Base-by-base conservation (phyloP, 2,329 filamentous ascomycete genomes). In the Colletotrichum nymphaeae region DNA sequence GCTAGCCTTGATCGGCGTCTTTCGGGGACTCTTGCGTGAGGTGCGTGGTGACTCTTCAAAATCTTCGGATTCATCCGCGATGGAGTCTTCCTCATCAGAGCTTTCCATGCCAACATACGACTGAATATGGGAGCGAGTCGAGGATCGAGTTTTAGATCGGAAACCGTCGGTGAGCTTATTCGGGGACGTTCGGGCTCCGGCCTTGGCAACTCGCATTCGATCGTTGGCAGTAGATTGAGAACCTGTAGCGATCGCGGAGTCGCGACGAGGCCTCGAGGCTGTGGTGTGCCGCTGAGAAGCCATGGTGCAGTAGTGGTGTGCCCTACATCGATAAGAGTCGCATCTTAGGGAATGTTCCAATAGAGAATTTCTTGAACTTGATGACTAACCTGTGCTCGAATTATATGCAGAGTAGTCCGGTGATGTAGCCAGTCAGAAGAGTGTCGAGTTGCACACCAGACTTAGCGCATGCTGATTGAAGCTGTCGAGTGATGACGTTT, bases 401-500 rank as follows among this genome's bases (percentile, higher is more conserved):
- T 14, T 64, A 11, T 55, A 22, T 11, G 52, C 14, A 57, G 16
- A 28, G 5, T 6, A 14, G 30, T 16, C 12, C 30, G 26, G 7
- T 22, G 3, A 28, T 56, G 46, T 7, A 14, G 24, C n/a, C 32
- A 30, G 35, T 52, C 4, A 11, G 8, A 14, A 60, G 55, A 67
- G 32, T 22, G 56, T 42, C 19, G 49, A 12, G 2, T 56, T 12
- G 24, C 49, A 28, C 11, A 22, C 35, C 19, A 52, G 28, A 62
- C 28, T 19, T 28, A 65, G 67, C 67, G 67, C 67, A 73, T 73
- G 5, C 62, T 55, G 32, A 28, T 58, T 26, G 32, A 19, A 28
- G 22, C 30, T 63, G 30, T 24, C 28, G 35, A 55, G 35, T 37
- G 56, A 71, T 73, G 71, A 73, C 67, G 67, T 73, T 73, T 66